A percentile compares a stretch with the other conserved stretches of the same genome.
These are phyloP conservation scores for Didymella pomorum DNA, from an alignment of 2,329 filamentous ascomycete species.

Conservation along the genomic window DNA sequence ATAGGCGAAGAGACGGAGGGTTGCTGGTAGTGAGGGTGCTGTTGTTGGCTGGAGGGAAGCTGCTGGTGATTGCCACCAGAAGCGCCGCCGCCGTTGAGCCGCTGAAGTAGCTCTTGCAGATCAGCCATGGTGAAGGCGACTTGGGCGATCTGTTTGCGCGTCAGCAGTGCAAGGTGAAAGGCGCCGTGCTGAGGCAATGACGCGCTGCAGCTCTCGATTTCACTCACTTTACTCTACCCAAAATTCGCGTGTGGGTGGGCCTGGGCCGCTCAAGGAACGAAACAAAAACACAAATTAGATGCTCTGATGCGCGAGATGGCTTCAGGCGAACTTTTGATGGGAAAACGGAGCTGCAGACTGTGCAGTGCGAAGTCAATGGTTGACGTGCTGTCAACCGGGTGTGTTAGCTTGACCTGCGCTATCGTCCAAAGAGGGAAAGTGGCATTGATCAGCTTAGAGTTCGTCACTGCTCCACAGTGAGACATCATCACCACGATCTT, in stretches of 20 bases:
- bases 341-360: constrained; percentile 14
- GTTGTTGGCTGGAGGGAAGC: constrained; percentile 34
- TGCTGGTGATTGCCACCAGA: constrained; percentile 33
- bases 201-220: constrained; percentile 8
- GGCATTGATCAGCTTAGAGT: constrained; percentile 6
- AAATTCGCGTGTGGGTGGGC: constrained; percentile 33
- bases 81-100: constrained; percentile 49
- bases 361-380: constrained; percentile 20
- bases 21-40: constrained; percentile 57
- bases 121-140: constrained; percentile 50
- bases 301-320: constrained; percentile 22
- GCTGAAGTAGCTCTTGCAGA: constrained; percentile 55
- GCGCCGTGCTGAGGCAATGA: constrained; percentile 16
- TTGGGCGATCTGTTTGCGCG: constrained; percentile 31
- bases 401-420: constrained; percentile 15
- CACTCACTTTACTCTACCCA: constrained; percentile 43
- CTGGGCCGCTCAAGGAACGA: constrained; percentile 13
- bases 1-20: constrained; percentile 66
- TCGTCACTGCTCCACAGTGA: constrained; percentile 6
- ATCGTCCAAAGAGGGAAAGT: constrained; percentile 7
- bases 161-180: constrained; percentile 25
- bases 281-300: constrained; percentile 2
- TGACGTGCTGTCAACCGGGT: constrained; percentile 9
- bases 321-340: constrained; percentile 18
- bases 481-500: background rate